These are phyloP conservation scores for Galeopsis tetrahit DNA, from an alignment of 257 asterid species.

Conservation along the genomic window DNA sequence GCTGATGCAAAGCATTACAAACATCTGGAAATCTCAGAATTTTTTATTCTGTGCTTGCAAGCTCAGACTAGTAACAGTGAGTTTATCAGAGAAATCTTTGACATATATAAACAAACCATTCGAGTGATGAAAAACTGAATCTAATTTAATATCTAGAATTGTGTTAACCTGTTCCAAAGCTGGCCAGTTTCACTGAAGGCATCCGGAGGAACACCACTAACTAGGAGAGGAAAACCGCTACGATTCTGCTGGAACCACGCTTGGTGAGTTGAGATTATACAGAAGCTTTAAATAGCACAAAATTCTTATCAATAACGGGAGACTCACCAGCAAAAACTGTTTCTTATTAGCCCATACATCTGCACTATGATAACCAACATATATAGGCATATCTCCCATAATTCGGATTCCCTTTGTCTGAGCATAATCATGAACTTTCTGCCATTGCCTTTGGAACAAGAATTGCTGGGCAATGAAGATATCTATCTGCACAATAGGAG, in stretches of 20 bases:
- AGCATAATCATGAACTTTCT: constrained; percentile 85
- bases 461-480: constrained; percentile 89
- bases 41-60: constrained; percentile 5
- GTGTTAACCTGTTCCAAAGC: constrained; percentile 91
- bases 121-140: background rate
- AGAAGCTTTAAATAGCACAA: constrained; percentile 23
- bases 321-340: constrained; percentile 84
- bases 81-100: constrained; percentile 4
- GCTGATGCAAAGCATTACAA: constrained; percentile 9
- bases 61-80: background rate
- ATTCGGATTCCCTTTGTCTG: constrained; percentile 76
- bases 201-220: constrained; percentile 98
- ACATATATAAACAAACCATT: background rate
- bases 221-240: constrained; percentile 82
- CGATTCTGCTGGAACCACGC: constrained; percentile 55
- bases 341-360: constrained; percentile 99
- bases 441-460: constrained; percentile 97
- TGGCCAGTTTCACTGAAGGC: constrained; percentile 98
- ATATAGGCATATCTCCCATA: constrained; percentile 99
- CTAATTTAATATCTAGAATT: constrained; percentile 28
- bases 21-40: background rate
- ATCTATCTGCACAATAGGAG: constrained; percentile 70
- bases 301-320: constrained; percentile 28
- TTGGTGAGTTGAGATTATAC: constrained; percentile 31
- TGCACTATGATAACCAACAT: constrained; percentile 98